A percentile compares a stretch with the other conserved stretches of the same genome.
Evolutionary conservation across 345 rosid species (phyloP).

Genomic region (Physaria fendleri): DNA sequence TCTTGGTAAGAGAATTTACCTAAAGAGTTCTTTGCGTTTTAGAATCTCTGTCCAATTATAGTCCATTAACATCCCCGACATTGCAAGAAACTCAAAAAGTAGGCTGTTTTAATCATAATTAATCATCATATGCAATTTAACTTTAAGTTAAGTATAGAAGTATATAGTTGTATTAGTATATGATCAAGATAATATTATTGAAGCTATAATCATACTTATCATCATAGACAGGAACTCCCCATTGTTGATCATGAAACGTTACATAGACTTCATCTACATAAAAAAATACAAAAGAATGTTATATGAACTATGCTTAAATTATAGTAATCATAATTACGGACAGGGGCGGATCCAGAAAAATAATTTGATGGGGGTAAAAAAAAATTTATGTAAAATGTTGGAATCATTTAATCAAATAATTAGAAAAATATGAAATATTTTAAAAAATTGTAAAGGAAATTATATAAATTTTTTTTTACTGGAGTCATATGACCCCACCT

Average conservation of each 20-base stretch:
- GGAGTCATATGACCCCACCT: too few relatives aligned
- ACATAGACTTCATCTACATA: slow-evolving; percentile 72
- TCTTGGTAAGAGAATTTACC: slow-evolving; percentile 32
- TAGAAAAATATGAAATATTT: too few relatives aligned
- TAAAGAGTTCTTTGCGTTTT: slow-evolving; percentile 61
- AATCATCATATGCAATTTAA: not conserved
- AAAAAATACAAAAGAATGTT: not conserved
- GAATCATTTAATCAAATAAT: too few relatives aligned
- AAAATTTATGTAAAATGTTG: too few relatives aligned
- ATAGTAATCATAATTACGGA: not conserved
- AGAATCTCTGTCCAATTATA: slow-evolving; percentile 94
- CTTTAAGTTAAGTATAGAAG: not conserved
- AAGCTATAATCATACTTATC: slow-evolving; percentile 55
- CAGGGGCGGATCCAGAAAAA: too few relatives aligned
- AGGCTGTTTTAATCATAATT: slow-evolving; percentile 41
- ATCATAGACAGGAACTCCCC: slow-evolving; percentile 96
- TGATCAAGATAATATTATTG: not conserved
- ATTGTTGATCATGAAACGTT: slow-evolving; percentile 86
- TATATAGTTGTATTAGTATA: not conserved
- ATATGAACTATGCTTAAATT: not conserved
- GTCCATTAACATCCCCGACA: slow-evolving; percentile 96
- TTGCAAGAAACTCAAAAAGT: slow-evolving; percentile 81
- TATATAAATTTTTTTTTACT: too few relatives aligned
- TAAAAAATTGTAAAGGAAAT: too few relatives aligned
- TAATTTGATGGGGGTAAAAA: too few relatives aligned